phyloP scores from a whole-genome alignment of 2,329 filamentous ascomycete species.

The Neurospora sp. region DNA sequence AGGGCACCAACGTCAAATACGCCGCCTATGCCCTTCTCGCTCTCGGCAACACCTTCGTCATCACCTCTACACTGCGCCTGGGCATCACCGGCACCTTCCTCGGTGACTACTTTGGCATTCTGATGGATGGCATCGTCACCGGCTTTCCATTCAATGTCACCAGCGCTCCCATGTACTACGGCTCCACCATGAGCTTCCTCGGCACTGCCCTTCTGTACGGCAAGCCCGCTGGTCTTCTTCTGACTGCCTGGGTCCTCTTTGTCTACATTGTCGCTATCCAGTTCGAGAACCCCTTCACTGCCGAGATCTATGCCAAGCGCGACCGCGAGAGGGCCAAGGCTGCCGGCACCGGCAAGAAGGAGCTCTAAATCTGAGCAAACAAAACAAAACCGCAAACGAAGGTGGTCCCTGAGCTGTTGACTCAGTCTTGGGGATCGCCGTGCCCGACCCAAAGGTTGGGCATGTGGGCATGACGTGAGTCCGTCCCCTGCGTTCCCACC shows the following conservation, averaged over 20 bases:
- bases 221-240: slow-evolving; percentile 73
- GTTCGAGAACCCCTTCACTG: slow-evolving; percentile 93
- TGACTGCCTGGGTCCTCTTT: slow-evolving; percentile 64
- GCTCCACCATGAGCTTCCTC: slow-evolving; percentile 84
- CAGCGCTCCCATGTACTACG: slow-evolving; percentile 91
- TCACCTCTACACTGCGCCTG: slow-evolving; percentile 83
- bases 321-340: slow-evolving; percentile 46
- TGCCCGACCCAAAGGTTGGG: not conserved
- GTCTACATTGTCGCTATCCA: slow-evolving; percentile 72
- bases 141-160: slow-evolving; percentile 94
- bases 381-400: not conserved
- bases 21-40: slow-evolving; percentile 63
- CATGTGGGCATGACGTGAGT: not conserved
- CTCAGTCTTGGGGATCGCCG: not conserved
- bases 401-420: not conserved
- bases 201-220: slow-evolving; percentile 77
- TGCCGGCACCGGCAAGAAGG: slow-evolving; percentile 35
- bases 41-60: slow-evolving; percentile 71
- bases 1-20: slow-evolving; percentile 47
- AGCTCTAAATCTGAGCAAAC: slow-evolving; percentile 27
- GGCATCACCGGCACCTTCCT: slow-evolving; percentile 94
- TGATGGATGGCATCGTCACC: slow-evolving; percentile 91
- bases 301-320: slow-evolving; percentile 82
- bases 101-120: slow-evolving; percentile 96
- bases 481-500: no score